Evolutionary conservation across 2,329 filamentous ascomycete genomes (phyloP), one percentile per base, ranked within the genome.

Genomic region (Incumbomyces lentus): DNA sequence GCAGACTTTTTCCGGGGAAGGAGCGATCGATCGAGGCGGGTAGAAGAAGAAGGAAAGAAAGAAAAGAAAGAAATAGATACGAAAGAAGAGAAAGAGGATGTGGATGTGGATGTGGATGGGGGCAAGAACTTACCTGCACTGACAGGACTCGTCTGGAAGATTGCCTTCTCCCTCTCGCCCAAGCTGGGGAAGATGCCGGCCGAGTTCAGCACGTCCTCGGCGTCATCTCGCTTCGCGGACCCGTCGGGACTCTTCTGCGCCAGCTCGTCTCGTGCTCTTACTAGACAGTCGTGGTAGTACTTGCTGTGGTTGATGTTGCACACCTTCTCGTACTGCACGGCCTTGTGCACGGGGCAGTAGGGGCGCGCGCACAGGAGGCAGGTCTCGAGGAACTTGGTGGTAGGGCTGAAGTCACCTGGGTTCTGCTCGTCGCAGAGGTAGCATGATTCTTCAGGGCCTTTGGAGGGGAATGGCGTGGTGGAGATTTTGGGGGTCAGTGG

Each of bases 371-470:
- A 57, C 16, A 57, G 49, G 17, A 57, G 49, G 43, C 55, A 57
- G 13, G 46, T 38, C 39, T 54, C 50, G 50, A 57, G 55, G 48
- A 42, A 55, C 36, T 57, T 57, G 31, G 55, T 57, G 8, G 55
- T 57, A 2, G 55, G 55, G n/a, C 44, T 48, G 50, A 57, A 57
- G 46, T 57, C 55, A 39, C 55, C 55, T 2, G 55, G 55, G 40
- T 57, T 57, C 37, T 57, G 55, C 47, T 57, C 55, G 50, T 57
- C 55, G 41, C 55, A 57, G 33, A 57, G 55, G 45, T 55, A 57
- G 43, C 55, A 57, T 11, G 33, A 45, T 31, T 37, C 30, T 19
- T 45, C 33, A 4, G 33, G 33, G 17, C 34, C 42, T 38, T 38
- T 45, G 33, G 33, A 37, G 2, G 42, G 42, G 42, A 45, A 45